A percentile compares a stretch with the other conserved stretches of the same genome.
phyloP scores from a whole-genome alignment of 73 alveolate species.

The Tetrahymena thermophila region DNA sequence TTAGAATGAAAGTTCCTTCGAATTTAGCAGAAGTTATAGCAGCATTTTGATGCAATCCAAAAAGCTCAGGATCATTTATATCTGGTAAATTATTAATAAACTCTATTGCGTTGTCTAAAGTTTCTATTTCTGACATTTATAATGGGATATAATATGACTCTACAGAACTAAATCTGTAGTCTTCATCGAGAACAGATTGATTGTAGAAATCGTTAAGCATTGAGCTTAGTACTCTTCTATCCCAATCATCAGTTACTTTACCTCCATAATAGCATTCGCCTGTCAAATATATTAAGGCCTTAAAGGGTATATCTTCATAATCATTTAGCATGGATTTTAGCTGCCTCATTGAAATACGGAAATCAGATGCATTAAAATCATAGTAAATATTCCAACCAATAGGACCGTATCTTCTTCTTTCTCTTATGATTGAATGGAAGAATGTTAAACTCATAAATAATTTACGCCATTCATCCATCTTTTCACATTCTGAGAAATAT shows the following conservation, averaged over 20 bases:
- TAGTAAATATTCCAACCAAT: constrained; percentile 94
- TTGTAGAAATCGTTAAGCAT: constrained; percentile 78
- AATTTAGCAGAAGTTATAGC: constrained; percentile 80
- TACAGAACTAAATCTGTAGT: constrained; percentile 60
- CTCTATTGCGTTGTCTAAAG: constrained; percentile 72
- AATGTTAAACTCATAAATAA: constrained; percentile 59
- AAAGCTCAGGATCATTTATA: constrained; percentile 79
- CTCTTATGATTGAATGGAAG: constrained; percentile 93
- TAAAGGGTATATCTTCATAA: constrained; percentile 78
- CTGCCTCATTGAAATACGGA: constrained; percentile 84
- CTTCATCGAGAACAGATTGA: constrained; percentile 60
- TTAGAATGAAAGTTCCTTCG: constrained; percentile 73
- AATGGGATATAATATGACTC: constrained; percentile 75
- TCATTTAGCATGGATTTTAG: constrained; percentile 79
- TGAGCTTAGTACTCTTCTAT: constrained; percentile 83
- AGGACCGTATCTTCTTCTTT: constrained; percentile 97
- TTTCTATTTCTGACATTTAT: constrained; percentile 58
- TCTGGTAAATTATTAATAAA: constrained; percentile 81
- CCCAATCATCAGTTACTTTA: constrained; percentile 98
- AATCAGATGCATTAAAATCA: constrained; percentile 82
- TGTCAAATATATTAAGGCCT: constrained; percentile 85
- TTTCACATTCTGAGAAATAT: constrained; percentile 61
- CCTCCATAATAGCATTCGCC: constrained; percentile 98
- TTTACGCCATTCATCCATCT: constrained; percentile 57
- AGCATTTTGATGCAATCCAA: constrained; percentile 92